Percentiles rank a stretch among this genome's conserved stretches.
Conservation (phyloP, 495 filamentous ascomycete genomes). For the Penicillium riverlandense region DNA sequence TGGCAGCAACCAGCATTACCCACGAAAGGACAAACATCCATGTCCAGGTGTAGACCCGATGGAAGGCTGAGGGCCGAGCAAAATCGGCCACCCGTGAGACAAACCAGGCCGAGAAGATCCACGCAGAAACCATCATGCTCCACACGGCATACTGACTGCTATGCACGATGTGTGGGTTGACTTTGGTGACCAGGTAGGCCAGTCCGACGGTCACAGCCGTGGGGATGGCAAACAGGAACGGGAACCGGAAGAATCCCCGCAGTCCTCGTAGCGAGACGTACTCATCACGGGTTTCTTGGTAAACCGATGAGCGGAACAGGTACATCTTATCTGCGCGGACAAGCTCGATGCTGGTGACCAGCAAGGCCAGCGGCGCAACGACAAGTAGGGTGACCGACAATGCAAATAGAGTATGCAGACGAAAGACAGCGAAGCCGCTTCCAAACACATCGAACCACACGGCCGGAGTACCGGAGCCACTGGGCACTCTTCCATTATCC, state of each 20-base stretch:
- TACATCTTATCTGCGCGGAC: constrained; percentile 69
- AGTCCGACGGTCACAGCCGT: constrained; percentile 62
- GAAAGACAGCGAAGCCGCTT: constrained; percentile 68
- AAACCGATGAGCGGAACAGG: constrained; percentile 60
- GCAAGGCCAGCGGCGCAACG: constrained; percentile 63
- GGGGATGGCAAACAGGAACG: constrained; percentile 64
- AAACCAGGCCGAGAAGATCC: constrained; percentile 76
- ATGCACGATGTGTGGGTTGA: constrained; percentile 84
- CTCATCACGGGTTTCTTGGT: constrained; percentile 51
- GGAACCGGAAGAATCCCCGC: constrained; percentile 78
- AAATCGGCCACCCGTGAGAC: constrained; percentile 75
- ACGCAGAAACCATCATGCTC: constrained; percentile 79
- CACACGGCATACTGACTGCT: constrained; percentile 78
- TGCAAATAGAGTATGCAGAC: constrained; percentile 75
- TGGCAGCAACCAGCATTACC: constrained; percentile 62
- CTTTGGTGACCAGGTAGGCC: constrained; percentile 67
- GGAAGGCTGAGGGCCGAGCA: constrained; percentile 78
- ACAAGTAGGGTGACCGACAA: constrained; percentile 78
- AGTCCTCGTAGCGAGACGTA: constrained; percentile 62
- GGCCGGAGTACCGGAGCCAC: constrained; percentile 58
- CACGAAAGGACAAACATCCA: constrained; percentile 78
- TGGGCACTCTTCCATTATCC: constrained; percentile 56
- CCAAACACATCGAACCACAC: constrained; percentile 98
- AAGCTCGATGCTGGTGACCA: constrained; percentile 60
- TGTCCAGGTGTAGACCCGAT: constrained; percentile 69